Base-by-base conservation (phyloP, 495 filamentous ascomycete species). In the Oidiodendron maius region DNA sequence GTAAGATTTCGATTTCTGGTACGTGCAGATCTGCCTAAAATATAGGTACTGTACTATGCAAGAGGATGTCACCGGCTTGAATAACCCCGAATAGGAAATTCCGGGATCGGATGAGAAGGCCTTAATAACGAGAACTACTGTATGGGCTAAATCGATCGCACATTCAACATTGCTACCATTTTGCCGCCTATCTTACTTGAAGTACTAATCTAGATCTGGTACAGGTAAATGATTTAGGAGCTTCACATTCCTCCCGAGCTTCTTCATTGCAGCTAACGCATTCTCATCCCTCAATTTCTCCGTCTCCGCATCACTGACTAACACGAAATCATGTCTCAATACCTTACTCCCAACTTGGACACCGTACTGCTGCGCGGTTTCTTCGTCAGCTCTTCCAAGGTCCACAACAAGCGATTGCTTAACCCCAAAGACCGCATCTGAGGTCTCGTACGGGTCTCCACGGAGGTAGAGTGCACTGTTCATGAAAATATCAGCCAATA, bases 391-490 rank as follows among this genome's bases (percentile, higher is more conserved):
- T 25, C 74, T 78, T 6, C 71, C 75, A 8, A 91, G 68, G 44
- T 90, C 86, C 12, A 95, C 74, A 16, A 91, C 70, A 8, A 96
- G 70, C 6, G 83, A 87, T 60, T 87, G 72, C 64, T 97, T 96
- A 41, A 96, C 91, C 17, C 91, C 91, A 53, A 96, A 96, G 32
- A 96, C 91, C 0, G 89, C 87, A 60, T 97, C 91, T 0, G 86
- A 89, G 2, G 82, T 89, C 66, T 93, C 90, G 60, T 95, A 95
- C 1, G 87, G 87, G 55, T 95, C 89, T 24, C 81, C 82, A 3
- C 85, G 78, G 52, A 91, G 68, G 58, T 93, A 97, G 1, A 97
- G 72, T 1, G 90, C 87, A 6, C 55, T 58, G 17, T 3, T 3
- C 4, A 26, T 5, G 21, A 21, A 1, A 18, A n/a, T n/a, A n/a